These are phyloP conservation scores for Sporobolomyces roseus DNA, from an alignment of 768 basidiomycete genomes.

Conservation along the genomic window DNA sequence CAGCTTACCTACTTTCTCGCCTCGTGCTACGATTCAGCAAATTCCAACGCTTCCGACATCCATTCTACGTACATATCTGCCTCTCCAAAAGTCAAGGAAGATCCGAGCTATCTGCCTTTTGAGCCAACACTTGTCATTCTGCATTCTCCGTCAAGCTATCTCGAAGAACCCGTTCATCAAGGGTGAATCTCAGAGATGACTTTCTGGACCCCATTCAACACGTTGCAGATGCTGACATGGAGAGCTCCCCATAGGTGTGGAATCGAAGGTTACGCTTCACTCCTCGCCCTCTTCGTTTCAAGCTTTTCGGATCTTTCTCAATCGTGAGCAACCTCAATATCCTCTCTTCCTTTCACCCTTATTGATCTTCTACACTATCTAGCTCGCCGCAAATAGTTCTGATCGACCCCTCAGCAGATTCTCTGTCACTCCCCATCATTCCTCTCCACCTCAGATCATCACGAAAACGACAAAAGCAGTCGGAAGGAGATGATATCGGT, in stretches of 20 bases:
- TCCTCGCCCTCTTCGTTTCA: constrained; percentile 26
- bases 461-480: not conserved
- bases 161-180: not conserved
- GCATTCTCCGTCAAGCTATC: constrained; percentile 21
- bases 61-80: not conserved
- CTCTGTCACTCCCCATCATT: not conserved
- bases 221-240: not conserved
- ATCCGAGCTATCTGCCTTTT: constrained; percentile 34
- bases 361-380: too few species aligned
- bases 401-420: not conserved
- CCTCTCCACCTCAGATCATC: not conserved
- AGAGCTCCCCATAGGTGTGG: not conserved
- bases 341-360: too few species aligned
- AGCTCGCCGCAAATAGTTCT: not conserved
- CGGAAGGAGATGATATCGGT: too few species aligned
- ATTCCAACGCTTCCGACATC: not conserved
- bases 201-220: not conserved
- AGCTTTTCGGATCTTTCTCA: not conserved
- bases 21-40: too few species aligned
- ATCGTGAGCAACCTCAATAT: not conserved
- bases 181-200: not conserved
- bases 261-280: constrained; percentile 22
- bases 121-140: constrained; percentile 32
- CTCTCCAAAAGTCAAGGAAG: not conserved
- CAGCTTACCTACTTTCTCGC: constrained; percentile 37